These are phyloP conservation scores for Fusarium coicis DNA, from an alignment of 2,329 filamentous ascomycete species.

Conservation along the genomic window DNA sequence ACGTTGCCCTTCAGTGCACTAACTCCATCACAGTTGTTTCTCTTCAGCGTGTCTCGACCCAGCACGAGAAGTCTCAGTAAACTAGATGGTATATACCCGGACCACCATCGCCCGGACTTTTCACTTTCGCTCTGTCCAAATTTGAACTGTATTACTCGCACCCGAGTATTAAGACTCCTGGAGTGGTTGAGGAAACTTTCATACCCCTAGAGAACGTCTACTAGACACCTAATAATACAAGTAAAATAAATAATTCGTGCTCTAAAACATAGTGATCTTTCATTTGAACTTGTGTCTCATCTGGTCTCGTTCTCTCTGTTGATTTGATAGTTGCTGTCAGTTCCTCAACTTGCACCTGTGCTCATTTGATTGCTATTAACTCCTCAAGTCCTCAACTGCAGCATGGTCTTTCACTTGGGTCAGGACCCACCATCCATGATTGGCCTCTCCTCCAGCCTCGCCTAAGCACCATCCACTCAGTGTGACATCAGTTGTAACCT, in stretches of 20 bases:
- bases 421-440: neutral
- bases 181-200: slow-evolving; percentile 51
- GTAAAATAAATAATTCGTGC: slow-evolving; percentile 49
- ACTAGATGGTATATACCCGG: slow-evolving; percentile 54
- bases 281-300: neutral
- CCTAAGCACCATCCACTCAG: neutral
- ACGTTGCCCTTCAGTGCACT: slow-evolving; percentile 48
- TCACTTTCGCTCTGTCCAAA: slow-evolving; percentile 54
- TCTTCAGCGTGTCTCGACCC: slow-evolving; percentile 88
- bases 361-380: neutral
- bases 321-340: neutral
- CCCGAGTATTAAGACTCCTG: slow-evolving; percentile 49
- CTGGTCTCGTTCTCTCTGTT: neutral
- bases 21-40: slow-evolving; percentile 78
- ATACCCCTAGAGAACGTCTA: slow-evolving; percentile 52
- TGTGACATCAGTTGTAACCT: neutral
- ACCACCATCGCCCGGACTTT: slow-evolving; percentile 50
- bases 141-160: slow-evolving; percentile 54
- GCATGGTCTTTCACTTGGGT: neutral
- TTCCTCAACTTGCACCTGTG: neutral
- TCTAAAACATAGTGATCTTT: neutral
- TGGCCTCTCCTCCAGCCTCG: neutral
- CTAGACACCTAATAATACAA: slow-evolving; percentile 59
- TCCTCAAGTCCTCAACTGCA: neutral
- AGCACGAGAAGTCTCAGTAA: slow-evolving; percentile 89